Evolutionary conservation across 305 asterid species (phyloP).

Genomic region (Fraxinus velutina): DNA sequence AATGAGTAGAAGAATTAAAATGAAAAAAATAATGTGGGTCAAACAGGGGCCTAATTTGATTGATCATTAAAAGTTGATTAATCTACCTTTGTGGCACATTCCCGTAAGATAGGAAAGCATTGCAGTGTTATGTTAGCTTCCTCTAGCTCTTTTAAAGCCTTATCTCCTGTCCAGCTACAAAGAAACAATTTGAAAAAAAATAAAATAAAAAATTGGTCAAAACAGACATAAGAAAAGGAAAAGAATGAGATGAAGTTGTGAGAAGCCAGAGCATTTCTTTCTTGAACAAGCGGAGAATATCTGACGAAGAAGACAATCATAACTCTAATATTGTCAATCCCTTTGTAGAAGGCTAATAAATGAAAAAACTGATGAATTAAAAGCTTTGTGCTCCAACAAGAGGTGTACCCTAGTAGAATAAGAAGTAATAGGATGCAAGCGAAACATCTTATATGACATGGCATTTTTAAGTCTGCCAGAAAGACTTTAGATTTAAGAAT

Average conservation of each 20-base stretch:
- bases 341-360: slow-evolving; percentile 6
- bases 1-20: too few relatives aligned
- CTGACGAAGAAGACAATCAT: slow-evolving; percentile 5
- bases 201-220: slow-evolving; percentile 10
- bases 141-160: slow-evolving; percentile 78
- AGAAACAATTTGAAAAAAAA: not conserved
- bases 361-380: not conserved
- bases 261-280: not conserved
- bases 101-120: slow-evolving; percentile 66
- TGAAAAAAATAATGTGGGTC: too few relatives aligned
- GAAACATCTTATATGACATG: not conserved
- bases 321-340: slow-evolving; percentile 2
- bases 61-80: slow-evolving; percentile 3
- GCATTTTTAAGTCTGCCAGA: slow-evolving; percentile 9
- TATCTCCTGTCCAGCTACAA: slow-evolving; percentile 88
- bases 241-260: slow-evolving; percentile 5
- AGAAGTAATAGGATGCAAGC: not conserved
- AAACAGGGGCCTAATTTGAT: not conserved
- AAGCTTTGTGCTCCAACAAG: slow-evolving; percentile 10
- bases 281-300: slow-evolving; percentile 16
- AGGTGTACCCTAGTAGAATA: not conserved
- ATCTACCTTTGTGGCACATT: slow-evolving; percentile 80
- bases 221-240: slow-evolving; percentile 8
- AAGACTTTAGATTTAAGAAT: not conserved
- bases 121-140: slow-evolving; percentile 72